A percentile compares a stretch with the other conserved stretches of the same genome.
These are phyloP conservation scores for Cystobasidium tubakii DNA, from an alignment of 768 basidiomycete genomes.

Conservation along the genomic window DNA sequence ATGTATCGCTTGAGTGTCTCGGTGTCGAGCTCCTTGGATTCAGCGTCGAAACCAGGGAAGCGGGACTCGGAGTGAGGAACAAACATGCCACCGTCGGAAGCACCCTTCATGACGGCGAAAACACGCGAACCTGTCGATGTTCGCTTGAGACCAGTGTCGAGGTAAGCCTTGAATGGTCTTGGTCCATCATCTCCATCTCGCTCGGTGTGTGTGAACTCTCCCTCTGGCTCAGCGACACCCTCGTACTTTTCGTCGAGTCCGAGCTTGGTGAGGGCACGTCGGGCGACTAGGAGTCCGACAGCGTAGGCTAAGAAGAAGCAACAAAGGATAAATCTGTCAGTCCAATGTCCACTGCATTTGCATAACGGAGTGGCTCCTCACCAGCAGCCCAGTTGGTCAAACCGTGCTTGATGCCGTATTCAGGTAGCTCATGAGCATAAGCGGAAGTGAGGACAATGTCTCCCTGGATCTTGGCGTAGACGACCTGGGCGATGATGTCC, in stretches of 20 bases:
- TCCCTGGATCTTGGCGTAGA: conserved; percentile 95
- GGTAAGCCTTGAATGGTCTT: conserved; percentile 97
- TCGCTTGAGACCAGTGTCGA: conserved; percentile 95
- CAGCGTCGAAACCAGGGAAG: conserved; percentile 94
- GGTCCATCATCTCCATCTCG: conserved; percentile 76
- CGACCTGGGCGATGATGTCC: conserved; percentile 87
- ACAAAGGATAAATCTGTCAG: conserved; percentile 1
- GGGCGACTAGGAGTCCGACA: conserved; percentile 88
- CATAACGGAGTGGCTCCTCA: conserved; percentile 49
- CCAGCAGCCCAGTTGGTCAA: conserved; percentile 98
- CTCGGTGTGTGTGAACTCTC: conserved; percentile 75
- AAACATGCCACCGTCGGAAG: conserved; percentile 92
- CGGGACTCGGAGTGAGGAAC: conserved; percentile 94
- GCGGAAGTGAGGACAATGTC: conserved; percentile 88
- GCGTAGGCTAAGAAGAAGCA: conserved; percentile 66
- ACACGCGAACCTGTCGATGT: conserved; percentile 96
- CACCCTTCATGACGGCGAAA: conserved; percentile 98
- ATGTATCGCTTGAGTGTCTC: conserved; percentile 98
- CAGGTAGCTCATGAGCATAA: conserved; percentile 80
- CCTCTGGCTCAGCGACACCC: conserved; percentile 86
- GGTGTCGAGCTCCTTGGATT: conserved; percentile 83
- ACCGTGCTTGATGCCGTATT: conserved; percentile 96
- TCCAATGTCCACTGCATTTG: neutral
- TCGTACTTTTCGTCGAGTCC: conserved; percentile 97
- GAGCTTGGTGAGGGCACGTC: conserved; percentile 88